Evolutionary conservation across 306 rosid genomes (phyloP).

Genomic region (Acmispon strigosus): DNA sequence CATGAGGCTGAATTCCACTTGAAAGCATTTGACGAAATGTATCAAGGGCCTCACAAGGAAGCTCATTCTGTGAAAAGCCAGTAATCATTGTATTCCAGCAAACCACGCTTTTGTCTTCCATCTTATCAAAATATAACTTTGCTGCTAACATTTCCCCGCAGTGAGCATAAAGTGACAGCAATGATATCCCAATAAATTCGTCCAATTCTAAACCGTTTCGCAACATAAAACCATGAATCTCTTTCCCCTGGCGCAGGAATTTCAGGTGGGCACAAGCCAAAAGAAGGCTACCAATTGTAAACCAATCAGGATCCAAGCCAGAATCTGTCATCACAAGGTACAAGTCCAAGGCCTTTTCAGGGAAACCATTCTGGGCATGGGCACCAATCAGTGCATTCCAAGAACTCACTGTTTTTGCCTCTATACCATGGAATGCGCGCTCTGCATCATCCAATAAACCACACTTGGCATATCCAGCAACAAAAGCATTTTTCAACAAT

Average conservation of each 20-base stretch:
- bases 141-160: slow-evolving; percentile 39
- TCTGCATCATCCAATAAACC: slow-evolving; percentile 49
- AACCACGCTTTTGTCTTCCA: slow-evolving; percentile 38
- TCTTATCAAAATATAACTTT: slow-evolving; percentile 42
- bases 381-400: slow-evolving; percentile 81
- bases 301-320: slow-evolving; percentile 50
- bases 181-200: slow-evolving; percentile 59
- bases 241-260: slow-evolving; percentile 42
- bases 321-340: slow-evolving; percentile 50
- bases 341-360: slow-evolving; percentile 53
- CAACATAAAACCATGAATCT: slow-evolving; percentile 59
- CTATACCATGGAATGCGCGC: slow-evolving; percentile 44
- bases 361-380: slow-evolving; percentile 66
- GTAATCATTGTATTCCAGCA: slow-evolving; percentile 69
- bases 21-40: slow-evolving; percentile 57
- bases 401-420: slow-evolving; percentile 53
- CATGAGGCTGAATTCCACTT: slow-evolving; percentile 33
- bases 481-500: slow-evolving; percentile 65
- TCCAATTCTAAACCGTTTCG: slow-evolving; percentile 58
- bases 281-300: slow-evolving; percentile 60
- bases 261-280: slow-evolving; percentile 59
- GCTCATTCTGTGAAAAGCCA: slow-evolving; percentile 54
- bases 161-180: slow-evolving; percentile 55
- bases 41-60: slow-evolving; percentile 58
- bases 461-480: slow-evolving; percentile 66